Conservation (phyloP, 75 land plant genomes). For the Pinus tabuliformis region DNA sequence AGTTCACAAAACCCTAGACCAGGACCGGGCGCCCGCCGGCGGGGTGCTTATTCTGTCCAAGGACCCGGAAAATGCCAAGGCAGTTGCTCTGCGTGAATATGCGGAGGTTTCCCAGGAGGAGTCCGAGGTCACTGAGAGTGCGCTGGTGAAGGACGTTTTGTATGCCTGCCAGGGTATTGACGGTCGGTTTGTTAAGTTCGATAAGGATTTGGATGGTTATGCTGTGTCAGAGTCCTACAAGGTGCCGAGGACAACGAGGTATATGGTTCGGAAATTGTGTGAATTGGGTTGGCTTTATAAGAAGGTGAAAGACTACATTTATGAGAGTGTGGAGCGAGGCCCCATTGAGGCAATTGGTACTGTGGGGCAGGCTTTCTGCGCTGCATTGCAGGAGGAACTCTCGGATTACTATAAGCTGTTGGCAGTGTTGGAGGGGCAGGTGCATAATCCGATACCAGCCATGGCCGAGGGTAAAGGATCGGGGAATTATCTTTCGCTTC, state of each 20-base stretch:
- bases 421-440: conserved; percentile 88
- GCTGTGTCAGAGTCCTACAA: conserved; percentile 46
- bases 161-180: conserved; percentile 98
- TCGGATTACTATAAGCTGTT: conserved; percentile 87
- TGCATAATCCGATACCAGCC: conserved; percentile 72
- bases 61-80: conserved; percentile 67
- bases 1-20: conserved; percentile 11
- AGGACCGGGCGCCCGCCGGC: conserved; percentile 22
- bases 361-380: conserved; percentile 94
- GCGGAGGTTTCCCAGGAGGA: conserved; percentile 56
- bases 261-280: conserved; percentile 69
- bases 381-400: conserved; percentile 92
- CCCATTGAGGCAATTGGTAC: conserved; percentile 84
- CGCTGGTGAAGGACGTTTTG: conserved; percentile 84
- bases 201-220: conserved; percentile 59
- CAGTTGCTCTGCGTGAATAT: conserved; percentile 72
- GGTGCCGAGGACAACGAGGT: conserved; percentile 56
- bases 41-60: conserved; percentile 79
- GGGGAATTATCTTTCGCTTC: conserved; percentile 81
- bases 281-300: conserved; percentile 94
- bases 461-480: conserved; percentile 35
- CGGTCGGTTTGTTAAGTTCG: conserved; percentile 75
- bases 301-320: conserved; percentile 71
- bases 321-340: conserved; percentile 62
- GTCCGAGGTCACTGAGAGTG: conserved; percentile 71